These are phyloP conservation scores for Solanum hybrid DNA, from an alignment of 305 asterid genomes.

Conservation along the genomic window DNA sequence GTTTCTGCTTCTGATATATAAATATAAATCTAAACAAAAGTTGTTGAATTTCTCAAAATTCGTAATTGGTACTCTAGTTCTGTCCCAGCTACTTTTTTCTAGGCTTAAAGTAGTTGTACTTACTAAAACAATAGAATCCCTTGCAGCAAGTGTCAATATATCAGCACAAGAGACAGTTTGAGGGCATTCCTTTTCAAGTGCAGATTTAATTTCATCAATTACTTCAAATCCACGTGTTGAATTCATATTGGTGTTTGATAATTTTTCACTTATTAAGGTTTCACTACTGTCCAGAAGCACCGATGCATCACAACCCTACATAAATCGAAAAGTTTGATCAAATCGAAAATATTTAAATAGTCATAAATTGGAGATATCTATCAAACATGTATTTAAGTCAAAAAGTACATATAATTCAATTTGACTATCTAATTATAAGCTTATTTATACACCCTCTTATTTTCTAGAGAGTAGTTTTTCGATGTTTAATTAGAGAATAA, in stretches of 20 bases:
- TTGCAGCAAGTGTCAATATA: constrained; percentile 29
- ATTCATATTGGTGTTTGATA: constrained; percentile 37
- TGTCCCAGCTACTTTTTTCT: background rate
- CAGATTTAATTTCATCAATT: constrained; percentile 51
- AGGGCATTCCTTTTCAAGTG: constrained; percentile 46
- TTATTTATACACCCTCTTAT: background rate
- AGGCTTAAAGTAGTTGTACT: background rate
- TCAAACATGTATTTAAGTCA: background rate
- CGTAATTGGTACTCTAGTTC: background rate
- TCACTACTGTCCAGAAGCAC: constrained; percentile 36
- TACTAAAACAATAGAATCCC: constrained; percentile 32
- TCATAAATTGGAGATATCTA: too few species aligned
- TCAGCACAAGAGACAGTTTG: constrained; percentile 54
- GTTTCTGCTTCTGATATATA: background rate
- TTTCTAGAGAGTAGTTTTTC: background rate
- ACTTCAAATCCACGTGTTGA: constrained; percentile 54
- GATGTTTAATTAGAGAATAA: background rate
- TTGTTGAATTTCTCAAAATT: background rate
- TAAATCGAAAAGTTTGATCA: background rate
- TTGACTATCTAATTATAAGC: background rate
- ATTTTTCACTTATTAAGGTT: constrained; percentile 32
- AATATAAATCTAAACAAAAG: background rate
- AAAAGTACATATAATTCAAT: background rate
- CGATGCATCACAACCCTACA: constrained; percentile 25
- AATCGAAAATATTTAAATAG: background rate